Evolutionary conservation across 2,329 filamentous ascomycete species (phyloP).

Genomic region (Colletotrichum acutatum): DNA sequence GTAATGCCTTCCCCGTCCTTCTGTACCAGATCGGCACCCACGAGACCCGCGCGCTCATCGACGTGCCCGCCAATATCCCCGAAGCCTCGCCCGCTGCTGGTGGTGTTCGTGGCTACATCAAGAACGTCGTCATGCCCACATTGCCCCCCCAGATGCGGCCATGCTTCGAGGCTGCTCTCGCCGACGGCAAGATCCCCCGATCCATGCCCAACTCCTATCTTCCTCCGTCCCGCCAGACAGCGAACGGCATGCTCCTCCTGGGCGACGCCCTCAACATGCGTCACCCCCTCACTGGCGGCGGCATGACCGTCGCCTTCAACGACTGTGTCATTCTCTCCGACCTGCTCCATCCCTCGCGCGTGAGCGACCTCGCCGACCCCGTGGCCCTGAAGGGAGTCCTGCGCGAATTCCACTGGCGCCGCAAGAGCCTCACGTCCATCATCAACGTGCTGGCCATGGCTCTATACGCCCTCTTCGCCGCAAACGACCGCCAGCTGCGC

Average conservation of each 20-base stretch:
- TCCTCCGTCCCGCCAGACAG: slow-evolving; percentile 72
- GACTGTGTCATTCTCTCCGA: slow-evolving; percentile 84
- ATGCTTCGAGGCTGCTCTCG: slow-evolving; percentile 80
- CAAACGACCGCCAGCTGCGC: slow-evolving; percentile 79
- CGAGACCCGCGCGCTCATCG: slow-evolving; percentile 90
- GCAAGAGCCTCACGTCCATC: slow-evolving; percentile 84
- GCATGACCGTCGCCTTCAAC: slow-evolving; percentile 98
- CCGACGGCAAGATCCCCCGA: slow-evolving; percentile 77
- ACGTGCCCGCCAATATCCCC: slow-evolving; percentile 82
- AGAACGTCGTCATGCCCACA: slow-evolving; percentile 80
- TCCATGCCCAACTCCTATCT: slow-evolving; percentile 98
- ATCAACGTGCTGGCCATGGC: slow-evolving; percentile 99
- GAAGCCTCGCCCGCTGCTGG: slow-evolving; percentile 79
- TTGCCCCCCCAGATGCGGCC: slow-evolving; percentile 79
- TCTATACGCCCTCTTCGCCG: slow-evolving; percentile 91
- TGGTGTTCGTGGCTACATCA: slow-evolving; percentile 86
- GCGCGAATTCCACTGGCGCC: slow-evolving; percentile 83
- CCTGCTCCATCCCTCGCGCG: slow-evolving; percentile 74
- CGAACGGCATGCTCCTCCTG: slow-evolving; percentile 78
- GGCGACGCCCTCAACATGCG: slow-evolving; percentile 99
- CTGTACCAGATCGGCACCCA: slow-evolving; percentile 97
- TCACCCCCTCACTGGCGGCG: slow-evolving; percentile 95
- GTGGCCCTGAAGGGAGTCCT: slow-evolving; percentile 75
- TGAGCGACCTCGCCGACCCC: slow-evolving; percentile 78
- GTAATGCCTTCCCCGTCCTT: slow-evolving; percentile 79